Conservation (phyloP, 1,284 basidiomycete genomes). For the Ceratobasidium sp. region DNA sequence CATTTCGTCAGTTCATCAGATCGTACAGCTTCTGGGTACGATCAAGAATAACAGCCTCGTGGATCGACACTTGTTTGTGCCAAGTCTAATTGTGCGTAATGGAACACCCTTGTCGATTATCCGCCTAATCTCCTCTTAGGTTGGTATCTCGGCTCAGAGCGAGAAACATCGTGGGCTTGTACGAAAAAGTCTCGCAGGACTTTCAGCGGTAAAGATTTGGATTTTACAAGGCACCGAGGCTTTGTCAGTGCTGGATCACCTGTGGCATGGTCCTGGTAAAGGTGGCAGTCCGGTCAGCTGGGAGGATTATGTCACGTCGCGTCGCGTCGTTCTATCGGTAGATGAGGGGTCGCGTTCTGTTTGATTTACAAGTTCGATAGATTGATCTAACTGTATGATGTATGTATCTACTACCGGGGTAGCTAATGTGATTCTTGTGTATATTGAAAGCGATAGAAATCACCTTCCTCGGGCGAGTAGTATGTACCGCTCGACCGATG, state of each 20-base stretch:
- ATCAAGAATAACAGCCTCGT: neutral
- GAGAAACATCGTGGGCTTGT: conserved; percentile 6
- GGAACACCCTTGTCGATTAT: neutral
- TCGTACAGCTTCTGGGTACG: conserved; percentile 9
- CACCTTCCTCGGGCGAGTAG: too few relatives aligned
- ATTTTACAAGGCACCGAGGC: conserved; percentile 28
- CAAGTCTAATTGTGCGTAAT: conserved; percentile 28
- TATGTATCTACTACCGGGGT: too few relatives aligned
- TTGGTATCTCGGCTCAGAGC: conserved; percentile 15
- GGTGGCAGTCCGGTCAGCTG: conserved; percentile 10
- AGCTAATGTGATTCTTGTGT: too few relatives aligned
- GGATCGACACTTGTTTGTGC: conserved; percentile 35
- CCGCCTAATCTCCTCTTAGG: neutral
- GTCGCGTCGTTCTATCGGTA: conserved; percentile 26
- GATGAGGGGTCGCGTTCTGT: neutral
- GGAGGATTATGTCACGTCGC: conserved; percentile 30
- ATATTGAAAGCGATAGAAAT: too few relatives aligned
- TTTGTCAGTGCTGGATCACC: conserved; percentile 22
- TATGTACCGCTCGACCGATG: too few relatives aligned
- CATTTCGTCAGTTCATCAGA: conserved; percentile 32
- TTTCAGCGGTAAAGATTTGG: conserved; percentile 17
- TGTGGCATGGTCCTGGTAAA: conserved; percentile 35
- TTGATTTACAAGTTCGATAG: too few relatives aligned
- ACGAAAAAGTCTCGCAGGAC: neutral
- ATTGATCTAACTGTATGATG: too few relatives aligned